Conservation (phyloP, 2,329 filamentous ascomycete genomes). For the Diaporthe vaccinii region DNA sequence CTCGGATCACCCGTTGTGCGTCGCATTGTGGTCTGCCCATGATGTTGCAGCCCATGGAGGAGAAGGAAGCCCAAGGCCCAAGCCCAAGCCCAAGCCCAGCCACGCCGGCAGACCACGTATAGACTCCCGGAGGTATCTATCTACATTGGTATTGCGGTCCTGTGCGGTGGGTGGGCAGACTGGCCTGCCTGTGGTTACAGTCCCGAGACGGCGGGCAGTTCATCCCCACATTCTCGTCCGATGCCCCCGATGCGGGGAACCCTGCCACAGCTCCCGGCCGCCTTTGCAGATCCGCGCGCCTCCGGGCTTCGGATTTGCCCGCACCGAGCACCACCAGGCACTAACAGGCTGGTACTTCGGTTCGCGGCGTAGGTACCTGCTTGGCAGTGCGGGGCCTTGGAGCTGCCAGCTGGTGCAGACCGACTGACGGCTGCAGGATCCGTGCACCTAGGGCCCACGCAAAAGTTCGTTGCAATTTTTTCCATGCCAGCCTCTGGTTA, state of each 20-base stretch:
- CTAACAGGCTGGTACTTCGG: no score
- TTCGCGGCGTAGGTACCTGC: background rate
- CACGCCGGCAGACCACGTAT: background rate
- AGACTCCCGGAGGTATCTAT: no score
- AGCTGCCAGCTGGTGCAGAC: background rate
- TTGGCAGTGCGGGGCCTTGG: background rate
- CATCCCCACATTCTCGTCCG: conserved; percentile 19
- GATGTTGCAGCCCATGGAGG: conserved; percentile 8
- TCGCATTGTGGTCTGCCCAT: conserved; percentile 1
- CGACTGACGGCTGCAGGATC: background rate
- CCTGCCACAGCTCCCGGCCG: background rate
- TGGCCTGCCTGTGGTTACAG: background rate
- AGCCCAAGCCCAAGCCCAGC: background rate
- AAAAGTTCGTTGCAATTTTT: conserved; percentile 14
- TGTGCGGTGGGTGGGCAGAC: no score
- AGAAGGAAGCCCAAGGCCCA: background rate
- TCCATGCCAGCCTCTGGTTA: background rate
- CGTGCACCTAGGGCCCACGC: conserved; percentile 34
- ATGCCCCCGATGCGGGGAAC: conserved; percentile 18
- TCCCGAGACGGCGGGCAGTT: conserved; percentile 1
- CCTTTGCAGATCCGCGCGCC: background rate
- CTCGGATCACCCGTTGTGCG: background rate
- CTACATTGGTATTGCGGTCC: no score
- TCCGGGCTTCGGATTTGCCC: no score
- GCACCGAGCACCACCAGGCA: no score